Evolutionary conservation across 805 yeast species (phyloP).

Genomic region (Cyberlindnera galapagoensis): DNA sequence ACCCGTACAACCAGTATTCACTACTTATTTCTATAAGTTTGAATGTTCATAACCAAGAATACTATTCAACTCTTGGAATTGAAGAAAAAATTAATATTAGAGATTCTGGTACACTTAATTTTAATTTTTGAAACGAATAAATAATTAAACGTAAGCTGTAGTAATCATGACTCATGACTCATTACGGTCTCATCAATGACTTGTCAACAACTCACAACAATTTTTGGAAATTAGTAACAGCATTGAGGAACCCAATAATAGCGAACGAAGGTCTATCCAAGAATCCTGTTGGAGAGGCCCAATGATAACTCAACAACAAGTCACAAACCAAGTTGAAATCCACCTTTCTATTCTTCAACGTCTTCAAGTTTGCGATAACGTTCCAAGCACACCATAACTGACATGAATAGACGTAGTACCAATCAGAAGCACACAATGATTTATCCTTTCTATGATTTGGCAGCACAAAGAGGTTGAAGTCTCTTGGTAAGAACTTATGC

Average conservation of each 20-base stretch:
- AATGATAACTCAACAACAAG: conserved; percentile 17
- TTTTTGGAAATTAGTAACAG: conserved; percentile 10
- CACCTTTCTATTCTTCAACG: conserved; percentile 3
- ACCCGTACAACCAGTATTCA: too few relatives aligned
- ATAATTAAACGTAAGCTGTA: too few relatives aligned
- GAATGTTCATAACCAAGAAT: too few relatives aligned
- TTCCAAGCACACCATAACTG: conserved; percentile 14
- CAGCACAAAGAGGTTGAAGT: conserved; percentile 9
- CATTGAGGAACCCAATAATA: conserved; percentile 14
- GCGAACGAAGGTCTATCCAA: conserved; percentile 15
- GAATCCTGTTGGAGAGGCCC: conserved; percentile 16
- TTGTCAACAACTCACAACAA: too few relatives aligned
- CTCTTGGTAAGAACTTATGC: conserved; percentile 14
- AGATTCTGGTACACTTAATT: too few relatives aligned
- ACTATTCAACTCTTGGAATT: too few relatives aligned
- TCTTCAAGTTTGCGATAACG: conserved; percentile 11
- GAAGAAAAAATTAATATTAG: too few relatives aligned
- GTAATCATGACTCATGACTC: too few relatives aligned
- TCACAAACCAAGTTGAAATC: conserved; percentile 12
- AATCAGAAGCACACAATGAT: conserved; percentile 12
- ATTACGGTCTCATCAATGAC: too few relatives aligned
- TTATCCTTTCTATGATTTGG: conserved; percentile 8
- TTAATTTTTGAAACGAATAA: too few relatives aligned
- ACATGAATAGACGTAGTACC: conserved; percentile 20
- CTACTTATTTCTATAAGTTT: too few relatives aligned